Base-by-base conservation (phyloP, 805 yeast genomes). In the Starmerella bombi region DNA sequence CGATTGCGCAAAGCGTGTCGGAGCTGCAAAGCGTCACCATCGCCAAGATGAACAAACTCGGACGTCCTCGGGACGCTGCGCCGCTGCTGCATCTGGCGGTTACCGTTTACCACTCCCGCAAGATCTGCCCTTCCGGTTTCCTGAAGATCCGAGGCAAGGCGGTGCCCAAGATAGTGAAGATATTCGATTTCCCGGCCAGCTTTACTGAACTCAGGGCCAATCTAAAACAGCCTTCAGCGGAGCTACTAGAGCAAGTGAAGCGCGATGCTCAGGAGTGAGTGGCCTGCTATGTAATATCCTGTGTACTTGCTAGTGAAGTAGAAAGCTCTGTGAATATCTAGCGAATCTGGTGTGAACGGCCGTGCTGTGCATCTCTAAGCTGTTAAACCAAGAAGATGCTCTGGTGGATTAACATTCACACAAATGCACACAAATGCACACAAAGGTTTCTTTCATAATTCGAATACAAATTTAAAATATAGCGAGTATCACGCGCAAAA, bases 141-240 rank as follows among this genome's bases (percentile, higher is more conserved):
- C 44, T 58, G 17, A 44, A 50, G 18, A 41, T 55, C 21, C 36
- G 50, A 4, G 60, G 62, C 14, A 57, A 56, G 38, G 45, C 48
- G 16, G 53, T 56, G 17, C 60, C 61, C 5, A 53, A 53, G 25
- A 32, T 58, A 3, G 44, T 58, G 32, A 53, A 53, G 35, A 45
- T 37, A 17, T 46, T 53, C 36, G 45, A 36, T 20, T 48, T 52
- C 34, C 52, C 54, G 9, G 37, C 18, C 1, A 33, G 42, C 25
- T 57, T 53, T 34, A 30, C 14, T 5, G 45, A 33, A 16, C 48
- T 57, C 23, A 48, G 51, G 25, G 16, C 37, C 28, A n/a, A 32
- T 2, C 28, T 46, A 10, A 36, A 36, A 21, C 28, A 17, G 8
- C 46, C 50, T 6, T 10, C 33, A 1, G 21, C 38, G 5, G 48